Conservation (phyloP, 441 rosid genomes). For the Croton setiger region DNA sequence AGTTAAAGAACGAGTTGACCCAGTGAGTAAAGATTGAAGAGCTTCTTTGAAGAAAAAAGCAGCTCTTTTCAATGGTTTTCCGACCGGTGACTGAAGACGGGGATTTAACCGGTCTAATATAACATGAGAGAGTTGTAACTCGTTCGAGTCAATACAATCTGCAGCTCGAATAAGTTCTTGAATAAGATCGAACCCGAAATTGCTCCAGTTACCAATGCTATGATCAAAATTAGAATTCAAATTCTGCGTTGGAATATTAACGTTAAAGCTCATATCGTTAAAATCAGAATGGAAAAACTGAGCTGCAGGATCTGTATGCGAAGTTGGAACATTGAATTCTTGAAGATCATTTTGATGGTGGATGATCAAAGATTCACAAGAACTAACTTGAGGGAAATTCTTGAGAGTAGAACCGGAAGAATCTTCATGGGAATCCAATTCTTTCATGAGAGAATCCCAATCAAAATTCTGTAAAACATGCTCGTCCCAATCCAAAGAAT, state of each 20-base stretch:
- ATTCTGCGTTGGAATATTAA: conserved; percentile 9
- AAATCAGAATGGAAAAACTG: conserved; percentile 35
- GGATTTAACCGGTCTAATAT: conserved; percentile 73
- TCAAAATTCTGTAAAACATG: conserved; percentile 63
- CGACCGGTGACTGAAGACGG: conserved; percentile 50
- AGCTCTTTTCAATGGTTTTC: conserved; percentile 81
- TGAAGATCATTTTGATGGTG: conserved; percentile 35
- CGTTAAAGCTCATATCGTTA: conserved; percentile 28
- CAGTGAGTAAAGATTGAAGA: conserved; percentile 50
- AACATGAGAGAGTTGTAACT: conserved; percentile 68
- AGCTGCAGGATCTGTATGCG: conserved; percentile 29
- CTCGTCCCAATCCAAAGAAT: conserved; percentile 56
- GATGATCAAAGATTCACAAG: conserved; percentile 30
- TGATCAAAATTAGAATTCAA: conserved; percentile 20
- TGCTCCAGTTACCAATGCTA: conserved; percentile 21
- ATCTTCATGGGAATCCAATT: conserved; percentile 68
- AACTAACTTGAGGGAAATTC: conserved; percentile 23
- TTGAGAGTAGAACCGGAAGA: conserved; percentile 39
- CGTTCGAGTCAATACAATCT: conserved; percentile 72
- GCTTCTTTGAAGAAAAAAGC: conserved; percentile 90
- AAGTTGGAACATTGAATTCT: conserved; percentile 27
- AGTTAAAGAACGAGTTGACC: conserved; percentile 34
- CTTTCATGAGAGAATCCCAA: conserved; percentile 88
- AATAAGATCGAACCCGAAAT: conserved; percentile 51
- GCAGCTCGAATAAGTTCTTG: conserved; percentile 80